Percentiles rank a stretch among this genome's conserved stretches.
Evolutionary conservation across 805 yeast species (phyloP).

Genomic region (Cephaloascus fragrans): DNA sequence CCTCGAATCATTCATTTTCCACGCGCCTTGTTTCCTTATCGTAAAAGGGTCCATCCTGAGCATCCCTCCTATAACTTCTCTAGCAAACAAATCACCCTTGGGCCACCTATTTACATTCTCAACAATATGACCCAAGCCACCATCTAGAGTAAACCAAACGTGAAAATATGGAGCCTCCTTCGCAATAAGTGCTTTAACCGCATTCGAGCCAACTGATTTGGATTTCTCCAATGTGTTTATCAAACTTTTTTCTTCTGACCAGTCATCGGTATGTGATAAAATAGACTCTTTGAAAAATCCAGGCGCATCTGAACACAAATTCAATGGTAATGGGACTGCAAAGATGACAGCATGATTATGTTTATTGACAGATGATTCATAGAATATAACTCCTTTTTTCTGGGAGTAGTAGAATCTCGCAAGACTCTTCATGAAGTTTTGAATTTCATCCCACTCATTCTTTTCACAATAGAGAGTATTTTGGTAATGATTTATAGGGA

Average conservation of each 20-base stretch:
- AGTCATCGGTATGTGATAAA: slow-evolving; percentile 22
- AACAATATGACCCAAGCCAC: slow-evolving; percentile 42
- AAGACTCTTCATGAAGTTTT: slow-evolving; percentile 29
- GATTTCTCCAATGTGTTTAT: slow-evolving; percentile 23
- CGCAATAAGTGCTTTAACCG: slow-evolving; percentile 25
- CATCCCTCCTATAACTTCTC: slow-evolving; percentile 37
- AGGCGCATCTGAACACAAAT: slow-evolving; percentile 16
- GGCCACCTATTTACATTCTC: slow-evolving; percentile 35
- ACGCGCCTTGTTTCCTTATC: slow-evolving; percentile 19
- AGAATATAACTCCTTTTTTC: slow-evolving; percentile 27
- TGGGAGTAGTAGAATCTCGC: slow-evolving; percentile 26
- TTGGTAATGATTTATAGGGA: slow-evolving; percentile 27
- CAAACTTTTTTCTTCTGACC: slow-evolving; percentile 21
- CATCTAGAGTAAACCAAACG: slow-evolving; percentile 35
- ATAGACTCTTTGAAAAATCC: slow-evolving; percentile 35
- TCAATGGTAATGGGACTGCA: slow-evolving; percentile 32
- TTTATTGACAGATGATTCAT: slow-evolving; percentile 27
- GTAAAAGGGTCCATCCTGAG: slow-evolving; percentile 23
- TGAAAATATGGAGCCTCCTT: slow-evolving; percentile 41
- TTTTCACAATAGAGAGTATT: slow-evolving; percentile 30
- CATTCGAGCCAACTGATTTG: slow-evolving; percentile 11
- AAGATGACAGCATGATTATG: slow-evolving; percentile 27
- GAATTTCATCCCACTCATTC: slow-evolving; percentile 34
- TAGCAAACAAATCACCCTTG: slow-evolving; percentile 31
- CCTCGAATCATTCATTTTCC: slow-evolving; percentile 7